Conservation (phyloP, 1,284 basidiomycete genomes). For the Tremellales sp. region DNA sequence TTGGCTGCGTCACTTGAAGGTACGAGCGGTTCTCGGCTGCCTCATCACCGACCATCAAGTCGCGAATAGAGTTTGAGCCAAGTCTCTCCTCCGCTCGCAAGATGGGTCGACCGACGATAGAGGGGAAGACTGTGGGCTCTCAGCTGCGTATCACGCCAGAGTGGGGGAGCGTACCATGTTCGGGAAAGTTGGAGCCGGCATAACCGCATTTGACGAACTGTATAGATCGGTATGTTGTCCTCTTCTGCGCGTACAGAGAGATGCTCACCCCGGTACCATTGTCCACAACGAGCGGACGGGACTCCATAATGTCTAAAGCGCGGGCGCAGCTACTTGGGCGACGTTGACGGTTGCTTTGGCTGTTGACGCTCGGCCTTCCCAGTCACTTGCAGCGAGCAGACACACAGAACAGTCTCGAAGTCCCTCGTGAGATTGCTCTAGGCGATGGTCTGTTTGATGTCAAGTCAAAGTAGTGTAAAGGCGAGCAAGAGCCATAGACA, state of each 20-base stretch:
- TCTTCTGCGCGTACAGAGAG: too few species aligned
- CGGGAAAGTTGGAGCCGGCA: constrained; percentile 97
- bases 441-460: too few species aligned
- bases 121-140: constrained; percentile 83
- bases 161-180: constrained; percentile 65
- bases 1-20: constrained; percentile 93
- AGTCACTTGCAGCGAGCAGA: too few species aligned
- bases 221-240: too few species aligned
- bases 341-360: too few species aligned
- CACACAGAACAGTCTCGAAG: too few species aligned
- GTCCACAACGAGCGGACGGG: constrained; percentile 80
- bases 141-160: background rate
- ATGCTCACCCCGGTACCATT: constrained; percentile 89
- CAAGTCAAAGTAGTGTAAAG: too few species aligned
- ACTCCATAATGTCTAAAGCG: background rate
- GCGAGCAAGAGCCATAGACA: too few species aligned
- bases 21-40: constrained; percentile 91
- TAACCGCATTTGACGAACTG: constrained; percentile 99
- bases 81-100: constrained; percentile 94
- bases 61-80: constrained; percentile 76
- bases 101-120: constrained; percentile 93
- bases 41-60: constrained; percentile 97
- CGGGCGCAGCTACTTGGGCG: too few species aligned
- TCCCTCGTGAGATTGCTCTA: too few species aligned
- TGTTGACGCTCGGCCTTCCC: too few species aligned